Evolutionary conservation across 169 alveolate genomes (phyloP).

Genomic region (Plasmodium yoelii): DNA sequence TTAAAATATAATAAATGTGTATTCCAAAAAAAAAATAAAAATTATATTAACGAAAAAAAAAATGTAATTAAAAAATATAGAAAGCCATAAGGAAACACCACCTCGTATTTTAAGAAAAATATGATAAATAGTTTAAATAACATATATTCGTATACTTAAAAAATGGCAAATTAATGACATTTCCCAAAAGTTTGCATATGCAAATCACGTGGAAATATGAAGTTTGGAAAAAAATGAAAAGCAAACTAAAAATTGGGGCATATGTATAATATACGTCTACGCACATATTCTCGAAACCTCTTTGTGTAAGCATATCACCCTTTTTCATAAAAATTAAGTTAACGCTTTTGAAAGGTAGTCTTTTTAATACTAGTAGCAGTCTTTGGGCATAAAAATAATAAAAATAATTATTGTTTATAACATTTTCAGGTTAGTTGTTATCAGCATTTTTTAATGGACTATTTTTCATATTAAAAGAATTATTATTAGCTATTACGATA

Average conservation of each 20-base stretch:
- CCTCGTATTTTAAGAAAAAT: no score
- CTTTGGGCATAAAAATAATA: slow-evolving; percentile 72
- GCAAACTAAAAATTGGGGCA: not conserved
- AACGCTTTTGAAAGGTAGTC: slow-evolving; percentile 35
- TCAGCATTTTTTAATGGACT: slow-evolving; percentile 2
- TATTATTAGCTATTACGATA: not conserved
- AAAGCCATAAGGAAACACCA: no score
- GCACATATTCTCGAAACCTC: not conserved
- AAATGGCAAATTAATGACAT: no score
- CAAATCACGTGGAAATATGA: not conserved
- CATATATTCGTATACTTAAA: no score
- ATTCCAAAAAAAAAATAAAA: no score
- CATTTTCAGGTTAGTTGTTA: slow-evolving; percentile 9
- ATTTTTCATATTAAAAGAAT: not conserved
- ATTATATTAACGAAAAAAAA: no score
- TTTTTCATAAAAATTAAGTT: not conserved
- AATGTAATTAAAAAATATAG: no score
- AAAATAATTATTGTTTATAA: slow-evolving; percentile 39
- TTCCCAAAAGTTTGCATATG: not conserved
- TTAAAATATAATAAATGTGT: no score
- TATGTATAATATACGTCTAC: slow-evolving; percentile 6
- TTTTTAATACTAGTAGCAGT: slow-evolving; percentile 60
- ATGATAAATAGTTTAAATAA: no score
- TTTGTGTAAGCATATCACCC: not conserved
- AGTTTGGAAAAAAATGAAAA: not conserved